Percentiles rank a stretch among this genome's conserved stretches.
These are phyloP conservation scores for Apiosordaria backusii DNA, from an alignment of 495 filamentous ascomycete species.

Conservation along the genomic window DNA sequence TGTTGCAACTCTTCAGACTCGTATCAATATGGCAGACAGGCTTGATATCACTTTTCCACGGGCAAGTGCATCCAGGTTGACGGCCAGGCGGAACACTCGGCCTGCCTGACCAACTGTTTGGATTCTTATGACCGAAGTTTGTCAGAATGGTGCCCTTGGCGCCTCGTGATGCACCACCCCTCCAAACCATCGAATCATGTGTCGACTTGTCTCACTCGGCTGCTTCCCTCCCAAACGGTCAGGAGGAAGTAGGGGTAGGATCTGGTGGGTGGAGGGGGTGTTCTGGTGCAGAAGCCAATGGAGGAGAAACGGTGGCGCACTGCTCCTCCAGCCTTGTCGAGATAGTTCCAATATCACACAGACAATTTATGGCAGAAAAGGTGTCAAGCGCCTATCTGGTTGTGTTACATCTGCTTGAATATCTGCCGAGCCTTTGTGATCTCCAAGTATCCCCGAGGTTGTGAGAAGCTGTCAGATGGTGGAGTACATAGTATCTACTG, in stretches of 20 bases:
- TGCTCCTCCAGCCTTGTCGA: neutral
- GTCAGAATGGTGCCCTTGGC: neutral
- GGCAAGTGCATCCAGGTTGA: neutral
- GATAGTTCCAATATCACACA: neutral
- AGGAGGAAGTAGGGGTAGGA: conserved; percentile 1
- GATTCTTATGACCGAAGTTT: neutral
- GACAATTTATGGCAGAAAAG: neutral
- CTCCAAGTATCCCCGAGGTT: neutral
- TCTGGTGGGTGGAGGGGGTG: neutral
- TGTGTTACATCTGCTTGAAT: neutral
- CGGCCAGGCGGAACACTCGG: neutral
- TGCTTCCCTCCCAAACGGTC: neutral
- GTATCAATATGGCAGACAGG: too few species aligned
- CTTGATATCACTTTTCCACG: too few species aligned
- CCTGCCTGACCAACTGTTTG: neutral
- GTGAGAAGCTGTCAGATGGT: neutral
- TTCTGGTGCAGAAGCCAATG: too few species aligned
- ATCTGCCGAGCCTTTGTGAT: too few species aligned
- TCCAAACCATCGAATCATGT: conserved; percentile 10
- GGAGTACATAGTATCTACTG: neutral
- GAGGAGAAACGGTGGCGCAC: too few species aligned
- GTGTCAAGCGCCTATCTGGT: too few species aligned
- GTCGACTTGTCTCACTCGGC: conserved; percentile 8
- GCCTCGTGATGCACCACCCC: conserved; percentile 11
- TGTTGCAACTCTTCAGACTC: too few species aligned